phyloP scores from a whole-genome alignment of 164 flowering plant species.

The Magnolia changhungtana region DNA sequence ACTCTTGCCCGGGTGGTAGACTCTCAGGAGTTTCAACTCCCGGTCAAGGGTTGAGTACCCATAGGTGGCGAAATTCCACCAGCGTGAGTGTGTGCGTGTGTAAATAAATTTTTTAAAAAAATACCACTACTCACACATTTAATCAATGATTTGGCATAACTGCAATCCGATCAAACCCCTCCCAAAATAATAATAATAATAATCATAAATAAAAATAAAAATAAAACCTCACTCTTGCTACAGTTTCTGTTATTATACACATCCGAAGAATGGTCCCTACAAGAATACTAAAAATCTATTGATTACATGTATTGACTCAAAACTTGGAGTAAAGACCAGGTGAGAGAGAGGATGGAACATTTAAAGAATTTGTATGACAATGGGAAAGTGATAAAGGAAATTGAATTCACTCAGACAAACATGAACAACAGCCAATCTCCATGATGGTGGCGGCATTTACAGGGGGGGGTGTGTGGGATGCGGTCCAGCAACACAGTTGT shows the following conservation, averaged over 20 bases:
- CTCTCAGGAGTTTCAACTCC: no score
- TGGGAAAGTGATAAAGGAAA: not conserved
- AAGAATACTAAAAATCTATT: constrained; percentile 9
- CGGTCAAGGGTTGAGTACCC: no score
- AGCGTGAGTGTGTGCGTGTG: no score
- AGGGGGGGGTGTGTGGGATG: not conserved
- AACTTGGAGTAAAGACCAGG: constrained; percentile 8
- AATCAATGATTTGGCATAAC: no score
- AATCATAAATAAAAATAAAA: no score
- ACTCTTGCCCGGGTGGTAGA: no score
- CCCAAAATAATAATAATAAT: not conserved
- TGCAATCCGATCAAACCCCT: not conserved
- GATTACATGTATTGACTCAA: constrained; percentile 6
- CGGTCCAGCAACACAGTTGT: not conserved
- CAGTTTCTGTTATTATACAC: constrained; percentile 7
- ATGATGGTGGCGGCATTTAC: constrained; percentile 19
- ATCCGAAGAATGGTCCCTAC: constrained; percentile 4
- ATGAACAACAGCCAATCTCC: constrained; percentile 6
- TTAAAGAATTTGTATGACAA: constrained; percentile 3
- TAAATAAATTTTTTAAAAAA: no score
- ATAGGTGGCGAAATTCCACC: no score
- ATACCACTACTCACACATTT: not conserved
- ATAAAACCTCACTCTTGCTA: constrained; percentile 4
- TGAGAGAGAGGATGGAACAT: constrained; percentile 2
- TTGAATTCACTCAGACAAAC: constrained; percentile 1